phyloP scores from a whole-genome alignment of 179 eudicot genomes.

The Silene coronaria region DNA sequence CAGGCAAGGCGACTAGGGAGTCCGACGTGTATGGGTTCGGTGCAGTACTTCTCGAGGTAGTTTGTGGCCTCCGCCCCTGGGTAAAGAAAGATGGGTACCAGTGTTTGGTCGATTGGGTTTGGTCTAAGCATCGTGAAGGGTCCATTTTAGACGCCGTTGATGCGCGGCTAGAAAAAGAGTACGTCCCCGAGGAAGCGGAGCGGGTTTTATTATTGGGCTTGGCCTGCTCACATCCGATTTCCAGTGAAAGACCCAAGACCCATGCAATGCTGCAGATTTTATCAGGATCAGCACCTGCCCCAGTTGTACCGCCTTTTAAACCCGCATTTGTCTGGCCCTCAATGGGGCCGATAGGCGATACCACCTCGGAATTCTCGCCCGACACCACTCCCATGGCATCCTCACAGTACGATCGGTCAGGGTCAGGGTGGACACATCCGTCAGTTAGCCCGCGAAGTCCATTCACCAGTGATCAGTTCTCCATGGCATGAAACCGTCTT shows the following conservation, averaged over 20 bases:
- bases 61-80: slow-evolving; percentile 61
- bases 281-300: slow-evolving; percentile 47
- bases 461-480: slow-evolving; percentile 30
- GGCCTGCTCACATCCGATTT: slow-evolving; percentile 70
- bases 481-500: slow-evolving; percentile 17
- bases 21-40: slow-evolving; percentile 77
- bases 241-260: slow-evolving; percentile 55
- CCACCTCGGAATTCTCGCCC: slow-evolving; percentile 31
- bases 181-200: slow-evolving; percentile 49
- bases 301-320: slow-evolving; percentile 57
- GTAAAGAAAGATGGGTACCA: slow-evolving; percentile 42
- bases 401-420: slow-evolving; percentile 34
- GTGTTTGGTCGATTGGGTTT: slow-evolving; percentile 67
- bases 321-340: slow-evolving; percentile 75
- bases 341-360: slow-evolving; percentile 39
- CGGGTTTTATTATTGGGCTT: slow-evolving; percentile 56
- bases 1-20: slow-evolving; percentile 66
- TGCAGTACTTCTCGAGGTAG: slow-evolving; percentile 60
- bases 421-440: slow-evolving; percentile 38
- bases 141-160: slow-evolving; percentile 54
- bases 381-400: slow-evolving; percentile 38
- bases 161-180: slow-evolving; percentile 38
- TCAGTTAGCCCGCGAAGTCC: slow-evolving; percentile 32
- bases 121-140: slow-evolving; percentile 68
- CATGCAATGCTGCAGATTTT: slow-evolving; percentile 51